phyloP scores from a whole-genome alignment of 2,329 filamentous ascomycete species.

The Neofusicoccum sp. region DNA sequence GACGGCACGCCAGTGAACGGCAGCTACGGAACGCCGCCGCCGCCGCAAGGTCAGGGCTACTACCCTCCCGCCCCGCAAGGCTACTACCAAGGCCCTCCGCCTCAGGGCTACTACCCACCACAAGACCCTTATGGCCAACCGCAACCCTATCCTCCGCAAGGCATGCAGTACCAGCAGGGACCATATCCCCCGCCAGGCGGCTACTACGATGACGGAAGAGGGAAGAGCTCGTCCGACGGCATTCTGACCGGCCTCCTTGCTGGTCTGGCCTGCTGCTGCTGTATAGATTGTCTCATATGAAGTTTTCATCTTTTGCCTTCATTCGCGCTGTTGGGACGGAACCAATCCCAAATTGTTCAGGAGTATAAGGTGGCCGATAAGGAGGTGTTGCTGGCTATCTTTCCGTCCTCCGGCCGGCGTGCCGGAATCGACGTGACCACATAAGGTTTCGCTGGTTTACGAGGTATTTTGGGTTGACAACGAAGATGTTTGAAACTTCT shows the following conservation, averaged over 20 bases:
- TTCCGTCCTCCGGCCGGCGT: neutral
- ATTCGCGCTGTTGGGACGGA: no score
- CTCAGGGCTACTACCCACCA: conserved; percentile 11
- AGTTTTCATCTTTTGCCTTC: no score
- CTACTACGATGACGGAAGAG: conserved; percentile 4
- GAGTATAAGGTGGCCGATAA: neutral
- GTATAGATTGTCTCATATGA: neutral
- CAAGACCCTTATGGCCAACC: neutral
- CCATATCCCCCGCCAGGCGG: neutral
- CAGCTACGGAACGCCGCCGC: neutral
- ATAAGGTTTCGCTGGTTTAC: neutral
- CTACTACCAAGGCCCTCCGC: conserved; percentile 2
- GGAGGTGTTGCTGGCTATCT: neutral
- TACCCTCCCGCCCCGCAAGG: neutral
- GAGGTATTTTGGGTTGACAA: neutral
- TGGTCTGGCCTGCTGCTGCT: conserved; percentile 12
- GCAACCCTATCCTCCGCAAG: conserved; percentile 7
- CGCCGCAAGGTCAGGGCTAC: neutral
- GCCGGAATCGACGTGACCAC: neutral
- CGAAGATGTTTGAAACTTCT: neutral
- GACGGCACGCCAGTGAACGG: no score
- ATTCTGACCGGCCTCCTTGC: conserved; percentile 1
- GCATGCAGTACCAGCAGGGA: conserved; percentile 15
- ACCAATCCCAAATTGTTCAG: neutral
- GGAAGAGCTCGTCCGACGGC: conserved; percentile 5